A percentile compares a stretch with the other conserved stretches of the same genome.
Conservation (phyloP, 257 asterid genomes). For the Solanum pimpinellifolium region DNA sequence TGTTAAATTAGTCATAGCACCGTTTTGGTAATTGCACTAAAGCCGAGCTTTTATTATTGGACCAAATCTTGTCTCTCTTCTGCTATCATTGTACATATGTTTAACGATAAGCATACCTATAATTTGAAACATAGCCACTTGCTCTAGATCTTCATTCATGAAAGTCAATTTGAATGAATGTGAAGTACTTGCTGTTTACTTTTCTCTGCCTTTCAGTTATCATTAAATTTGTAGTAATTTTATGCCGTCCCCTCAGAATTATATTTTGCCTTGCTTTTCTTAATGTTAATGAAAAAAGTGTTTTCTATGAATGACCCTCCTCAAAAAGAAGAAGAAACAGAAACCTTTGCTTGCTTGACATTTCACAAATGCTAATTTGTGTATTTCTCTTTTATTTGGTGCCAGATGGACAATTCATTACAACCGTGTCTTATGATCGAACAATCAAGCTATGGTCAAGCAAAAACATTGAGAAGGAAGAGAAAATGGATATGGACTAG, state of each 20-base stretch:
- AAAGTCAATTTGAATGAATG: background rate
- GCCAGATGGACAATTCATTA: conserved; percentile 73
- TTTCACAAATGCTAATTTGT: background rate
- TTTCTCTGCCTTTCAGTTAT: background rate
- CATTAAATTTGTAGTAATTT: background rate
- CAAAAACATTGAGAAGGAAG: conserved; percentile 50
- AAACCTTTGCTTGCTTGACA: background rate
- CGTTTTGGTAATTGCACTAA: background rate
- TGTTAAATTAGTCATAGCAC: background rate
- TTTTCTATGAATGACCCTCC: background rate
- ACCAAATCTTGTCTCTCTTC: background rate
- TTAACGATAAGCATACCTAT: background rate
- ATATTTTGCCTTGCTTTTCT: background rate
- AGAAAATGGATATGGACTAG: conserved; percentile 64
- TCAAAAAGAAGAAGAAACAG: background rate
- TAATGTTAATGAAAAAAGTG: background rate
- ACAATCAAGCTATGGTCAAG: conserved; percentile 81
- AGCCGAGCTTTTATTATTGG: background rate
- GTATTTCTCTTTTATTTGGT: background rate
- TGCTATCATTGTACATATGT: background rate
- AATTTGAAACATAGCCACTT: background rate
- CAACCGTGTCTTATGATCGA: conserved; percentile 88
- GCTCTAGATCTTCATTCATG: background rate
- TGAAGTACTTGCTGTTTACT: background rate
- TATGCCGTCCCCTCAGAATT: background rate